phyloP scores from a whole-genome alignment of 192 early-diverging fungal species.

The Mortierella alpina region DNA sequence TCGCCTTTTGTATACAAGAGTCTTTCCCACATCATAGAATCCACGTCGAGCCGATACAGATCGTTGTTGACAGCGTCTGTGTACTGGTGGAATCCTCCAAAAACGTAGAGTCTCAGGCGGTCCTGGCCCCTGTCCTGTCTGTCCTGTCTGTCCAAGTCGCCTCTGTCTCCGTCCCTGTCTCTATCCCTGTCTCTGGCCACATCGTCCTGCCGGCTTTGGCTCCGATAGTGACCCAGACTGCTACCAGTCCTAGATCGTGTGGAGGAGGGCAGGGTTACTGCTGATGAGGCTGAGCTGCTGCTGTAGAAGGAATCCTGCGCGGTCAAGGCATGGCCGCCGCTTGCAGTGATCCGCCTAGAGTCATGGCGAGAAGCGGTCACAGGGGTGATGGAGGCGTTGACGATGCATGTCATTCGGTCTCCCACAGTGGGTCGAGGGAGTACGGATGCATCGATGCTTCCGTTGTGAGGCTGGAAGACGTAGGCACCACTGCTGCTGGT shows the following conservation, averaged over 20 bases:
- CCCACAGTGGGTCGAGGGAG: constrained; percentile 41
- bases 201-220: constrained; percentile 36
- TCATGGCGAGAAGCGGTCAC: constrained; percentile 23
- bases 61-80: constrained; percentile 77
- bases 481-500: not conserved
- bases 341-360: too few relatives aligned
- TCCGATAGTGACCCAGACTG: constrained; percentile 25
- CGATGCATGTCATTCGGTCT: constrained; percentile 53
- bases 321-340: too few relatives aligned
- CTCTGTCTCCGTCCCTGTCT: not conserved
- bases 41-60: constrained; percentile 62
- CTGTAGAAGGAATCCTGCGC: constrained; percentile 6
- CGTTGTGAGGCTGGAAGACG: constrained; percentile 19
- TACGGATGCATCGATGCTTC: constrained; percentile 10
- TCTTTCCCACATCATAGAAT: constrained; percentile 62
- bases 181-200: not conserved
- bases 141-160: too few relatives aligned
- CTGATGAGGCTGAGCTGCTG: constrained; percentile 5
- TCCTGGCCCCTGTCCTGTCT: constrained; percentile 17
- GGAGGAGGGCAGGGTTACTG: not conserved
- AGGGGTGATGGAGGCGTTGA: constrained; percentile 48
- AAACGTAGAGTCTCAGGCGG: constrained; percentile 58
- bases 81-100: constrained; percentile 75
- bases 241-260: constrained; percentile 9
- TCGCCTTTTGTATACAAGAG: constrained; percentile 64